Evolutionary conservation across 257 asterid species (phyloP).

Genomic region (Rehmannia glutinosa): DNA sequence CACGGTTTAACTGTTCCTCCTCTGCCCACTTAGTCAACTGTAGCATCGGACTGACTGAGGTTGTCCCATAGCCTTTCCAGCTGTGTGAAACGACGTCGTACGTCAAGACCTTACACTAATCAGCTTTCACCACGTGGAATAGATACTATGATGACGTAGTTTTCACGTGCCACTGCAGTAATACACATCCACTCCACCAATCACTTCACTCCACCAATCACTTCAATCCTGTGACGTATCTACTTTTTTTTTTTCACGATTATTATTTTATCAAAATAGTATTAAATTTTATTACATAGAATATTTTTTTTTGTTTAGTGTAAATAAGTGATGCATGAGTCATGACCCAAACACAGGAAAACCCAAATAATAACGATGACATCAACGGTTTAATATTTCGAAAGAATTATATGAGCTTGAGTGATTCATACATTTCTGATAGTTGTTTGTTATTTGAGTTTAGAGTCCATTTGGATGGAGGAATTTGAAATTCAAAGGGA

Average conservation of each 20-base stretch:
- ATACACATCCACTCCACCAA: background rate
- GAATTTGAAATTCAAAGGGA: too few relatives aligned
- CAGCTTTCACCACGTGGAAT: background rate
- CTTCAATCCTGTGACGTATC: background rate
- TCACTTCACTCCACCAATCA: slow-evolving; percentile 19
- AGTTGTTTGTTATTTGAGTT: too few relatives aligned
- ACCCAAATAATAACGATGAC: too few relatives aligned
- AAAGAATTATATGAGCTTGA: too few relatives aligned
- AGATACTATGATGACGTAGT: slow-evolving; percentile 1
- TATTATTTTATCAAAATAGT: background rate
- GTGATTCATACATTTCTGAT: too few relatives aligned
- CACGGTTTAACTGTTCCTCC: background rate
- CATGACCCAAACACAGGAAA: too few relatives aligned
- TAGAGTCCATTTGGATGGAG: too few relatives aligned
- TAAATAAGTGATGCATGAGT: too few relatives aligned
- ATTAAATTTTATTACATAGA: too few relatives aligned
- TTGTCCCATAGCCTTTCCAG: slow-evolving; percentile 19
- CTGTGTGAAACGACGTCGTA: slow-evolving; percentile 27
- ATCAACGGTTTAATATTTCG: too few relatives aligned
- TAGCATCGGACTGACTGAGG: too few relatives aligned
- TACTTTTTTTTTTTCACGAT: background rate
- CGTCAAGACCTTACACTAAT: background rate
- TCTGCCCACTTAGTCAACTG: background rate
- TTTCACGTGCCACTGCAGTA: slow-evolving; percentile 18
- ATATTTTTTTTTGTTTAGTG: too few relatives aligned